Evolutionary conservation across 805 yeast genomes (phyloP), one percentile per base, ranked within the genome.

Genomic region (Yarrowia porcina): DNA sequence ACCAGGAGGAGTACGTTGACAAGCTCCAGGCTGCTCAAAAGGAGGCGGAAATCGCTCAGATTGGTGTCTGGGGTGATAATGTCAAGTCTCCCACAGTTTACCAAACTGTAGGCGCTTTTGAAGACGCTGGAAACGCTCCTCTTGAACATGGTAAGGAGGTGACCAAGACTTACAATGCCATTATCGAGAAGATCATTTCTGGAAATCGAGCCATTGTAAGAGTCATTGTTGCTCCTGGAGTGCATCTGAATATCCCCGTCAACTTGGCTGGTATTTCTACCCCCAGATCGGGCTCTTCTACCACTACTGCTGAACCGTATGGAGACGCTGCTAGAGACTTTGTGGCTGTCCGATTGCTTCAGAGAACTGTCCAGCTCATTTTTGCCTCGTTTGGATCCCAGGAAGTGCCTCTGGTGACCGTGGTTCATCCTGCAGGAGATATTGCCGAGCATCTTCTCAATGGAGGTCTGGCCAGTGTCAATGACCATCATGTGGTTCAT

Each of bases 181-280:
- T 90, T 63, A 86, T 90, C 25, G 96, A 90, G 74, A 84, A 82
- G 69, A 94, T 87, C 32, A 79, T 89, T 64, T 77, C 86, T 66
- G 97, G 96, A 54, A 96, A 90, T 74, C 77, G 96, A 52, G 73
- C 89, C n/a, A 76, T 86, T 38, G 81, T 83, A 12, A 81, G 96
- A 41, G 72, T 84, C 12, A 66, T 84, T 62, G 69, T 82, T 52
- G 73, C 74, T n/a, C 73, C 74, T 41, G 50, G 56, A 7, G 35
- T 30, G 18, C 94, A 88, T 65, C 81, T 80, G 42, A 79, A 82
- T 28, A 76, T 84, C 28, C 85, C 87, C 11, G 80, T 87, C 30
- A 71, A 86, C 39, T 75, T 90, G 66, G 94, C 94, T 2, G 97
- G 96, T 49, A 75, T 88, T 65, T 82, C 83, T 67, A 72, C 86